Evolutionary conservation across 805 yeast species (phyloP).

Genomic region (Maudiozyma barnettii): DNA sequence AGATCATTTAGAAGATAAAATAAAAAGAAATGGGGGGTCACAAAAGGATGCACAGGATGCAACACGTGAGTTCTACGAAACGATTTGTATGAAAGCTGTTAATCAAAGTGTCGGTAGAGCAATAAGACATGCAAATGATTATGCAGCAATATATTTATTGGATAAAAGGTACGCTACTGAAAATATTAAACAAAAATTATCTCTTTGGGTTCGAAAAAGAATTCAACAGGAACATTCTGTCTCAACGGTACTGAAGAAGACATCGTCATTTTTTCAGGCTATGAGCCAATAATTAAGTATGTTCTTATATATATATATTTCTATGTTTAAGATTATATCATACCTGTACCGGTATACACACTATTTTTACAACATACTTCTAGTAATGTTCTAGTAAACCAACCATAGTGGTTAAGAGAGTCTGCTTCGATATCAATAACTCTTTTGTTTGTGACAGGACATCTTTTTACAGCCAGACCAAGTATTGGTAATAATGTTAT

Average conservation of each 20-base stretch:
- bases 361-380: conserved; percentile 19
- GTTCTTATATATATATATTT: background rate
- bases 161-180: conserved; percentile 50
- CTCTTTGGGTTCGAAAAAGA: conserved; percentile 62
- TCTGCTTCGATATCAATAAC: conserved; percentile 25
- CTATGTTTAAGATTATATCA: background rate
- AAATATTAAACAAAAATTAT: conserved; percentile 48
- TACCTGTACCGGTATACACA: conserved; percentile 21
- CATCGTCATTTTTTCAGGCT: conserved; percentile 17
- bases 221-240: conserved; percentile 16
- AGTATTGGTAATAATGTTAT: conserved; percentile 32
- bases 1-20: conserved; percentile 47
- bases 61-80: conserved; percentile 59
- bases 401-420: conserved; percentile 24
- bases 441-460: conserved; percentile 29
- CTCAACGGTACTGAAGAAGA: conserved; percentile 13
- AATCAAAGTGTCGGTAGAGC: conserved; percentile 92
- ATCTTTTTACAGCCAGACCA: conserved; percentile 27
- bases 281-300: background rate
- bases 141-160: conserved; percentile 61
- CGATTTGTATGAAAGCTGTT: conserved; percentile 80
- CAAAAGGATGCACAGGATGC: conserved; percentile 37
- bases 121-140: conserved; percentile 74
- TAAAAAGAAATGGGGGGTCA: conserved; percentile 41
- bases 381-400: conserved; percentile 26